A percentile compares a stretch with the other conserved stretches of the same genome.
phyloP scores from a whole-genome alignment of 106 monocot species.

The Narthecium ossifragum region DNA sequence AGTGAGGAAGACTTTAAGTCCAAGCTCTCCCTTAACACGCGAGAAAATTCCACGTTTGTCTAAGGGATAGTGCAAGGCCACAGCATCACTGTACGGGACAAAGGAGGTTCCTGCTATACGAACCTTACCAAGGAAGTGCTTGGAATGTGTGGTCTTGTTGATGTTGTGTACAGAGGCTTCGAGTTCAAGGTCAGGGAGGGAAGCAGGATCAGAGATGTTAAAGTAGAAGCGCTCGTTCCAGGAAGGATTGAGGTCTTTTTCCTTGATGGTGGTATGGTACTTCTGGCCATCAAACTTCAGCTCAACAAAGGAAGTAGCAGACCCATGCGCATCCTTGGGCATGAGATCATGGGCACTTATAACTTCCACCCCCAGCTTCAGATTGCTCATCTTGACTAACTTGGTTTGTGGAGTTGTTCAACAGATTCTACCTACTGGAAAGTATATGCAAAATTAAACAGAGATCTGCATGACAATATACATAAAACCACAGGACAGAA shows the following conservation, averaged over 20 bases:
- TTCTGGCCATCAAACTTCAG: slow-evolving; percentile 71
- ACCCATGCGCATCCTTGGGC: slow-evolving; percentile 81
- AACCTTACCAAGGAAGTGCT: slow-evolving; percentile 59
- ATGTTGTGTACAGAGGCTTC: slow-evolving; percentile 65
- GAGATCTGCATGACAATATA: background rate
- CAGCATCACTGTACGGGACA: slow-evolving; percentile 57
- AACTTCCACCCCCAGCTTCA: slow-evolving; percentile 68
- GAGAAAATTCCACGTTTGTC: slow-evolving; percentile 74
- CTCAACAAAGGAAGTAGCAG: slow-evolving; percentile 54
- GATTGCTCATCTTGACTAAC: slow-evolving; percentile 41
- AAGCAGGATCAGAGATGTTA: slow-evolving; percentile 50
- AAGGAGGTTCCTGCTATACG: slow-evolving; percentile 61
- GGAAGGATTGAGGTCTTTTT: slow-evolving; percentile 67
- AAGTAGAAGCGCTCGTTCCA: slow-evolving; percentile 81
- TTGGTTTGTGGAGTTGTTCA: slow-evolving; percentile 3
- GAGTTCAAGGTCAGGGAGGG: slow-evolving; percentile 43
- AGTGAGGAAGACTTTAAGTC: slow-evolving; percentile 67
- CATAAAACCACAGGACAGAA: no score
- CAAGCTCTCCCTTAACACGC: slow-evolving; percentile 65
- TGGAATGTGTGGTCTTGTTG: slow-evolving; percentile 30
- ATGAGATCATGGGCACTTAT: slow-evolving; percentile 61
- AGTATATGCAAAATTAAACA: background rate
- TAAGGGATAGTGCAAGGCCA: slow-evolving; percentile 59
- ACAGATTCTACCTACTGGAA: background rate
- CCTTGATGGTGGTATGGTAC: slow-evolving; percentile 59